phyloP scores from a whole-genome alignment of 129 eudicot species.

The Dittrichia graveolens region DNA sequence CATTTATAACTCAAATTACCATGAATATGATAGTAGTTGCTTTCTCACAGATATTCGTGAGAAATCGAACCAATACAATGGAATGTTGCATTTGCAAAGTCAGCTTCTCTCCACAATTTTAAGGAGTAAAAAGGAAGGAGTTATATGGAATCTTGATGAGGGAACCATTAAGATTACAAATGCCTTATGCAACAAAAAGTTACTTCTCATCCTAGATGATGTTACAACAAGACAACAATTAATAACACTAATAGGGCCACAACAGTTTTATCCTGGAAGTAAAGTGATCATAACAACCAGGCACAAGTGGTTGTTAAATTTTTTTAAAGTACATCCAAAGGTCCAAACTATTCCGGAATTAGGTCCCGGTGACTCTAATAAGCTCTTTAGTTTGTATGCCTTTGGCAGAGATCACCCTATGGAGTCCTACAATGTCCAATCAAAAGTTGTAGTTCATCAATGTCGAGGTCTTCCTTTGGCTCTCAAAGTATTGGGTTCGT shows the following conservation, averaged over 20 bases:
- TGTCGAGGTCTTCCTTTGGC: constrained; percentile 51
- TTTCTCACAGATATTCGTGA: constrained; percentile 13
- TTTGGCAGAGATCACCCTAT: constrained; percentile 26
- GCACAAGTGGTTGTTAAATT: background rate
- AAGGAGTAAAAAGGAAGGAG: background rate
- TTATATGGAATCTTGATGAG: constrained; percentile 9
- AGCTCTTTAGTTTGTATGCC: constrained; percentile 48
- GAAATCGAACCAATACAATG: constrained; percentile 7
- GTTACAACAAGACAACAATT: constrained; percentile 2
- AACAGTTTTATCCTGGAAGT: constrained; percentile 24
- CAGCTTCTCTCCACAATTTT: constrained; percentile 9
- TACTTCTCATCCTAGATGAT: constrained; percentile 31
- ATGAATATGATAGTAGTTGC: background rate
- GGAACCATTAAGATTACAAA: constrained; percentile 18
- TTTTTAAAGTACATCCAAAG: background rate
- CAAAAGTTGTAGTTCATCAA: background rate
- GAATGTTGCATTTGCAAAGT: constrained; percentile 9
- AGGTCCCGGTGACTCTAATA: background rate
- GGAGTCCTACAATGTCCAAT: constrained; percentile 15
- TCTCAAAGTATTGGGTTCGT: constrained; percentile 22
- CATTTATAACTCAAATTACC: constrained; percentile 8
- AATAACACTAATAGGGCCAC: background rate
- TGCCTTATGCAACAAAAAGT: constrained; percentile 8
- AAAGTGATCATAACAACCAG: constrained; percentile 30
- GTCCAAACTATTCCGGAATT: background rate